Percentiles rank a stretch among this genome's conserved stretches.
These are phyloP conservation scores for Colletotrichum tropicicola DNA, from an alignment of 2,329 filamentous ascomycete genomes.

Conservation along the genomic window DNA sequence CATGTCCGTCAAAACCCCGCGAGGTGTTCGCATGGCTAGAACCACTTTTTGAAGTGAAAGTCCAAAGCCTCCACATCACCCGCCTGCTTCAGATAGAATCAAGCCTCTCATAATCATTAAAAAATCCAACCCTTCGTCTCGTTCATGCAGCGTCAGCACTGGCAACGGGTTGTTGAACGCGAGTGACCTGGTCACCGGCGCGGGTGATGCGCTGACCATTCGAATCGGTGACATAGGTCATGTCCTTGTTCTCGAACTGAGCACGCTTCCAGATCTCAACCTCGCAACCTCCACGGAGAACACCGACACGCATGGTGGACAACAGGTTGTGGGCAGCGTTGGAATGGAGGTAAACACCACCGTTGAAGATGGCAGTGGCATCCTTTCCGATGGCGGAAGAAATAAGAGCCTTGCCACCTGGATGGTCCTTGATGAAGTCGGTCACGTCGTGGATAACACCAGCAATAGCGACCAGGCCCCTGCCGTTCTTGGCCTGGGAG, in stretches of 20 bases:
- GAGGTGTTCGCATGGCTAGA: background rate
- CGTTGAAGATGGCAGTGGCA: conserved; percentile 90
- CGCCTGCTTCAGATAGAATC: background rate
- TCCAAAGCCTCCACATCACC: background rate
- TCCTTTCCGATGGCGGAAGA: conserved; percentile 85
- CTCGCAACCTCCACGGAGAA: conserved; percentile 86
- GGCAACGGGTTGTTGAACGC: conserved; percentile 79
- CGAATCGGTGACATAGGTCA: conserved; percentile 82
- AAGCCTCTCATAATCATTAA: conserved; percentile 16
- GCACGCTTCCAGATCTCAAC: conserved; percentile 94
- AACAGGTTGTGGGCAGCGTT: conserved; percentile 91
- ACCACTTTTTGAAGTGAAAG: background rate
- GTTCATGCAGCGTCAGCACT: conserved; percentile 83
- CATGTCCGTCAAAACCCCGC: background rate
- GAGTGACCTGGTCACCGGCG: conserved; percentile 86
- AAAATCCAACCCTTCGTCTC: background rate
- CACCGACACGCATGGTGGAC: conserved; percentile 87
- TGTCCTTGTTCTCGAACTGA: conserved; percentile 85
- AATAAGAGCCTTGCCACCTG: conserved; percentile 91
- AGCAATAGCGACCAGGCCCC: conserved; percentile 79
- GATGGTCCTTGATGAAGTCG: conserved; percentile 88
- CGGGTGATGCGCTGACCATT: conserved; percentile 84
- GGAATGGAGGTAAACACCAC: conserved; percentile 88
- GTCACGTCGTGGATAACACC: conserved; percentile 88
- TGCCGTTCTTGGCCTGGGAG: conserved; percentile 79